A percentile compares a stretch with the other conserved stretches of the same genome.
These are phyloP conservation scores for Solanum dulcamara DNA, from an alignment of 257 asterid species.

Conservation along the genomic window DNA sequence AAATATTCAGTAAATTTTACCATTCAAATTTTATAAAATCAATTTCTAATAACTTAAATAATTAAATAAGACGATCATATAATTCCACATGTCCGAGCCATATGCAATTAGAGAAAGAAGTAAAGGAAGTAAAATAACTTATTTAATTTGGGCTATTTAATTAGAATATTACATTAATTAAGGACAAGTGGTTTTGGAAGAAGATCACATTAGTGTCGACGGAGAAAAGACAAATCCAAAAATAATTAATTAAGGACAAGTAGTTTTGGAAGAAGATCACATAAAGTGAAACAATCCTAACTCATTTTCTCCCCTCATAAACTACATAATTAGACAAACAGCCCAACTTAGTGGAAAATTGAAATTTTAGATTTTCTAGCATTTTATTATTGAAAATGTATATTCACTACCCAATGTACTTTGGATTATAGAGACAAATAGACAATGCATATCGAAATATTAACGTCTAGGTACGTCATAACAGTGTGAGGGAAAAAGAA, in stretches of 20 bases:
- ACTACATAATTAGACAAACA: background rate
- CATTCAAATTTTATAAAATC: background rate
- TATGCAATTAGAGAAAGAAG: background rate
- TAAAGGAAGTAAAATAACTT: background rate
- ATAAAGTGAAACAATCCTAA: background rate
- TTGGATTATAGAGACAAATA: background rate
- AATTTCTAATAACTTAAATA: background rate
- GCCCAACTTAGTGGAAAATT: background rate
- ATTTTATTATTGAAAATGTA: background rate
- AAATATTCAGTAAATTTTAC: too few species aligned
- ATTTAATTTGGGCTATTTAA: background rate
- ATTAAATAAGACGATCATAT: background rate
- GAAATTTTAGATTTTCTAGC: background rate
- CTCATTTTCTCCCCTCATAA: background rate
- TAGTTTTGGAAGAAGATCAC: background rate
- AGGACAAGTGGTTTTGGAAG: background rate
- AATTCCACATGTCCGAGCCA: background rate
- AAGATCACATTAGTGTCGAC: background rate
- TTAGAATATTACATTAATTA: background rate
- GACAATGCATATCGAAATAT: background rate
- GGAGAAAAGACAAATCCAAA: background rate
- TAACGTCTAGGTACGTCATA: background rate
- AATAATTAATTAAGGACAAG: background rate
- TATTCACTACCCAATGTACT: background rate
- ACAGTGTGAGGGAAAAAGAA: background rate